Base-by-base conservation (phyloP, 345 rosid species). In the Erodium maritimum region DNA sequence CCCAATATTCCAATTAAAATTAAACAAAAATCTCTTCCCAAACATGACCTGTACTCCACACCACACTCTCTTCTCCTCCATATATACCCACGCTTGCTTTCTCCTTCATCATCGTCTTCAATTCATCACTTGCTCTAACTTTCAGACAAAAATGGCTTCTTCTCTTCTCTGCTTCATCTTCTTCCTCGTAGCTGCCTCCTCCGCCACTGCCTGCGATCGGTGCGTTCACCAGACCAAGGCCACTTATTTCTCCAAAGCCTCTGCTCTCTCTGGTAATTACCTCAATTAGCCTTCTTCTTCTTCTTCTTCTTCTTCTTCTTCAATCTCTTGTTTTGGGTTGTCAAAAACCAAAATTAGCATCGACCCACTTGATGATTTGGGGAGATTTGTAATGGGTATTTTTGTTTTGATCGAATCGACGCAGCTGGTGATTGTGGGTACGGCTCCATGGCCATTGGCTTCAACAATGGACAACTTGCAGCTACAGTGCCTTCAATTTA, bases 381-480 rank as follows among this genome's bases (percentile, higher is more conserved):
- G 23, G 61, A 66, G 50, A 67, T 17, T 34, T 11, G 62, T 52
- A 29, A n/a, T 65, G 67, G 78, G 62, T 64, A 56, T 62, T 64
- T 56, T 67, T 70, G 33, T 18, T 65, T 57, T 59, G 52, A 2
- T 71, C 50, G 21, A 52, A 50, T 61, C 34, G 48, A 9, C 76
- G 73, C 79, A 93, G 99, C 89, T 54, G 95, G 99, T 16, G 89
- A 91, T 68, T 93, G 99, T 67, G 81, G 88, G 23, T 89, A 85
- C 65, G 96, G 94, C 20, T 80, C 94, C 18, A 50, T 79, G 63
- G 96, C 96, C 20, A 58, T 82, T 2, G 74, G 65, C 12, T 82
- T 87, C 76, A 80, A 70, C 64, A 70, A 72, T 37, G 96, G 99
- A 48, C 71, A 81, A 65, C 71, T 89, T n/a, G 96, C 99, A 0